Evolutionary conservation across 2,329 filamentous ascomycete species (phyloP), one percentile per base, ranked within the genome.

Genomic region (Fusarium caatingaense): DNA sequence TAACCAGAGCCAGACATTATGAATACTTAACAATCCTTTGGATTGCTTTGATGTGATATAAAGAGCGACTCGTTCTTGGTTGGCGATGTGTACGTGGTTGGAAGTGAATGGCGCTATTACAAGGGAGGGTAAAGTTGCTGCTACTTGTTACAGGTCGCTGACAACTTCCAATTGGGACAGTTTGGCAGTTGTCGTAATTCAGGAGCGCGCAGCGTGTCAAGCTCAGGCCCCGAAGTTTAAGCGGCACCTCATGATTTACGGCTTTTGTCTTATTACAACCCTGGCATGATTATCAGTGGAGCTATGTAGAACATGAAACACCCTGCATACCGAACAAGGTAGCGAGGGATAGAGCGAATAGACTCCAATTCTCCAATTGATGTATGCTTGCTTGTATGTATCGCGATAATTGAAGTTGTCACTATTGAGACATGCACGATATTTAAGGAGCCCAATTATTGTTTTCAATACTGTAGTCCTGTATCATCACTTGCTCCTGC

Each of bases 1-100:
- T 99, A 99, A 74, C 94, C 94, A 78, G 93, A 87, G 80, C 92
- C 92, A 61, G 92, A 88, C 92, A 94, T 94, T 59, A 75, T 84
- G 21, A 56, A 55, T 56, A 20, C 46, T 37, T 51, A 23, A 27
- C 46, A 46, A 48, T 23, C 13, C 23, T 50, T 37, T 37, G 48
- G 20, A 37, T 56, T 20, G 21, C 4, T 20, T 40, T 21, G 27
- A 21, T 21, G 34, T 10, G 45, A 20, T 45, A 18, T 23, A 34
- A 42, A 48, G 21, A 50, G 16, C 18, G 23, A 32, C 21, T 57
- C 12, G 44, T 21, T 51, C 57, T 23, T 16, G 37, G 34, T n/a
- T 23, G 20, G 15, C 13, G 28, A 48, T 45, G 44, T 37, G 40
- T 53, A 55, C 25, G 54, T 46, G 44, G 44, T 66, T 56, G 41